Percentiles rank a stretch among this genome's conserved stretches.
These are phyloP conservation scores for Mortierella alpina DNA, from an alignment of 192 early-diverging fungal genomes.

Conservation along the genomic window DNA sequence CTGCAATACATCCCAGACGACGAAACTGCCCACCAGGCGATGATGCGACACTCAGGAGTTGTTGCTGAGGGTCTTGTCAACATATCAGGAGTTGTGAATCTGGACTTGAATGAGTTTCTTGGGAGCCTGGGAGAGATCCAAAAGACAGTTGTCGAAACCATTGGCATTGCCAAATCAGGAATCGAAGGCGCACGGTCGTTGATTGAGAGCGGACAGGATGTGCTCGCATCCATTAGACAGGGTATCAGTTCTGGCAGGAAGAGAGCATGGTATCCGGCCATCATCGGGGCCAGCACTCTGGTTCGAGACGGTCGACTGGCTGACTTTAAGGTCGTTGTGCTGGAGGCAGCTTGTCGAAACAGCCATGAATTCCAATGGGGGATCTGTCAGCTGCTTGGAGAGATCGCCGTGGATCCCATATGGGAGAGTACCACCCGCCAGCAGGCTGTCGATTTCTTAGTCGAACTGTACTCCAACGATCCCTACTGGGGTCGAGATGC, in stretches of 20 bases:
- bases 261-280: slow-evolving; percentile 12
- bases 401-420: slow-evolving; percentile 5
- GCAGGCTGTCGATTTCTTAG: slow-evolving; percentile 4
- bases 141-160: no score
- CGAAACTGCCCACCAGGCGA: no score
- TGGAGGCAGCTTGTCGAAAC: background rate
- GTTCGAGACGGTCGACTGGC: slow-evolving; percentile 14
- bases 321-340: background rate
- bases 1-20: no score
- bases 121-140: no score
- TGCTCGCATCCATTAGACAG: background rate
- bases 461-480: slow-evolving; percentile 2
- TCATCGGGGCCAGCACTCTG: background rate
- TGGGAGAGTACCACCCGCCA: slow-evolving; percentile 2
- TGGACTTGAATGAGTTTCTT: background rate
- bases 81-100: background rate
- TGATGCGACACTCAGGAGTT: no score
- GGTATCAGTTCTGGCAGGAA: background rate
- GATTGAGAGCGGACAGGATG: background rate
- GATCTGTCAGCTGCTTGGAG: slow-evolving; percentile 12
- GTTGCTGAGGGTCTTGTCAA: background rate
- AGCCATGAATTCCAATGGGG: slow-evolving; percentile 1
- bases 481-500: background rate
- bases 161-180: no score
- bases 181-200: no score